A percentile compares a stretch with the other conserved stretches of the same genome.
Evolutionary conservation across 306 rosid genomes (phyloP).

Genomic region (Myrica gale): DNA sequence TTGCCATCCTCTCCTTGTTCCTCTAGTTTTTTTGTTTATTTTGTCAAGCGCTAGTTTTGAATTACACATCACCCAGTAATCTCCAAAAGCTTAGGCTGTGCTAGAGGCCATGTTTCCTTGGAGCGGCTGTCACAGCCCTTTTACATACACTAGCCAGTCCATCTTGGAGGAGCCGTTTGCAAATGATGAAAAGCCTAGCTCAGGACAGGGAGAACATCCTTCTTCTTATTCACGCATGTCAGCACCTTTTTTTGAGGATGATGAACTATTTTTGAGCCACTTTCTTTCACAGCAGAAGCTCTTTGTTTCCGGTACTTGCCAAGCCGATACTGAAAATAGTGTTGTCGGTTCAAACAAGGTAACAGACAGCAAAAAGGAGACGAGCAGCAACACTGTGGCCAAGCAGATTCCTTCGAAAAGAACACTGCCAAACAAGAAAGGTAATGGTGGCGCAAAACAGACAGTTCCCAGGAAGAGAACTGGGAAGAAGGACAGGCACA

Average conservation of each 20-base stretch:
- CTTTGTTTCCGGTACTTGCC: neutral
- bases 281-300: slow-evolving; percentile 41
- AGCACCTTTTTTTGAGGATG: slow-evolving; percentile 31
- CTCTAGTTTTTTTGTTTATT: neutral
- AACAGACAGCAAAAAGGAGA: neutral
- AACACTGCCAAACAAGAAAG: slow-evolving; percentile 3
- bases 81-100: neutral
- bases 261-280: slow-evolving; percentile 36
- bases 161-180: neutral
- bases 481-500: slow-evolving; percentile 57
- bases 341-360: slow-evolving; percentile 8
- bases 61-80: neutral
- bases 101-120: slow-evolving; percentile 28
- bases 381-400: neutral
- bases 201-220: slow-evolving; percentile 2
- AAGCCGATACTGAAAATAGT: slow-evolving; percentile 13
- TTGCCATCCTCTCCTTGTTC: neutral
- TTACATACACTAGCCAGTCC: slow-evolving; percentile 5
- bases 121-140: slow-evolving; percentile 22
- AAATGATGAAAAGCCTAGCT: neutral
- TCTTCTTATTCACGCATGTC: slow-evolving; percentile 9
- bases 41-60: neutral
- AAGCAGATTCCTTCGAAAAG: neutral
- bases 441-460: neutral
- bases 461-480: slow-evolving; percentile 30